Evolutionary conservation across 2,329 filamentous ascomycete genomes (phyloP), one percentile per base, ranked within the genome.

Genomic region (Chaetomium globosum): DNA sequence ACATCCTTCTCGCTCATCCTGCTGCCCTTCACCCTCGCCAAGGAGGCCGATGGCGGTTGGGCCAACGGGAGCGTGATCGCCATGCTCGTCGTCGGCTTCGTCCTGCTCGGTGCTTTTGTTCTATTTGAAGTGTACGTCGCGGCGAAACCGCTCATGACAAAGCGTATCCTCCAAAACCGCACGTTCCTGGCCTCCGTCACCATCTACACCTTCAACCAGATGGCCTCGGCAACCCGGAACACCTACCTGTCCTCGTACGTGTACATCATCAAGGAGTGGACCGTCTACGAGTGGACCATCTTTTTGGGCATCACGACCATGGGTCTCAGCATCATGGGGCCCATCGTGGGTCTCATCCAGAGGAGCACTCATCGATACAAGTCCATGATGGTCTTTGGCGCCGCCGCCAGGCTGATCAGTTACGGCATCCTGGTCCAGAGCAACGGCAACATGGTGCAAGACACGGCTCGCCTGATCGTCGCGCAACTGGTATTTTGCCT

Each of bases 131-230:
- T 43, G 39, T 43, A 43, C 39, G 13, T 43, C 6, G 39, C 39
- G 16, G 19, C 39, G 16, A 43, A 43, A 16, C 39, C 39, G 39
- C 39, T 43, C 39, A 43, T 43, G 39, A 43, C 39, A 2, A 43
- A 43, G 19, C 39, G 39, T 7, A 43, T 43, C 7, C 16, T 43
- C 16, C 19, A 43, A 7, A 43, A 43, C 16, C 39, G 39, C 16
- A 43, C 39, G 16, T 43, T 43, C 39, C 39, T 43, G 16, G 39
- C 39, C 16, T 19, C 39, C 16, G 39, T 43, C 39, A 43, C 39
- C 39, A 43, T 43, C 39, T 43, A 43, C 39, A n/a, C 39, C 39
- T 43, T 43, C 39, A 43, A 43, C 39, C 39, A 43, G 39, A 43
- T 43, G 39, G 39, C 39, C 39, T 43, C 39, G 39, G 16, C 13